These are phyloP conservation scores for Populus tremula DNA, from an alignment of 345 rosid species.

Conservation along the genomic window DNA sequence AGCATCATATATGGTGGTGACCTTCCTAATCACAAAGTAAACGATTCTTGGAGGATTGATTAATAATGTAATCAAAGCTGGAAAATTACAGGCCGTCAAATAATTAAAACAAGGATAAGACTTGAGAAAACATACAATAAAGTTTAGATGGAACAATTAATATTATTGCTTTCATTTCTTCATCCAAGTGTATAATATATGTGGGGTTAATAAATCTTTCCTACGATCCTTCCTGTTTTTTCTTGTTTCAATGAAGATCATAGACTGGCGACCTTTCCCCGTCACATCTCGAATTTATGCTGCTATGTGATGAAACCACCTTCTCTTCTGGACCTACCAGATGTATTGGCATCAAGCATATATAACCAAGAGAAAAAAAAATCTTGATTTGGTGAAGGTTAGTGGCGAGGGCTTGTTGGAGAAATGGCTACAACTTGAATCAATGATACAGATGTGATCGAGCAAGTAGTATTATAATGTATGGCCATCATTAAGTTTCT, in stretches of 20 bases:
- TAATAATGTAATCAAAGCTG: neutral
- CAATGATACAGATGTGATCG: constrained; percentile 19
- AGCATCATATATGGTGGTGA: too few species aligned
- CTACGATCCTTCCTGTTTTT: constrained; percentile 1
- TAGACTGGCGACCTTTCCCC: constrained; percentile 5
- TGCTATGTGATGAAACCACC: constrained; percentile 30
- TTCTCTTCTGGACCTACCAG: constrained; percentile 26
- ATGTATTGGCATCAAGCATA: constrained; percentile 20
- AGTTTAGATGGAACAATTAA: neutral
- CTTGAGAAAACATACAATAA: neutral
- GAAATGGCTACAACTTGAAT: constrained; percentile 17
- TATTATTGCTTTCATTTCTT: neutral
- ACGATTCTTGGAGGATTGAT: neutral
- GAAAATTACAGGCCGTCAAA: neutral
- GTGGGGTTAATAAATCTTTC: constrained; percentile 33
- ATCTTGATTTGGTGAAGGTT: constrained; percentile 19
- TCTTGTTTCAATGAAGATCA: constrained; percentile 15
- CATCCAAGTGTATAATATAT: neutral
- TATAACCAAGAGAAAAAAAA: neutral
- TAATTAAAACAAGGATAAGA: too few species aligned
- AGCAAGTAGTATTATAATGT: constrained; percentile 5
- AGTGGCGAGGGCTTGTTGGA: constrained; percentile 22
- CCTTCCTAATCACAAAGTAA: too few species aligned
- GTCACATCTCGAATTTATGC: neutral
- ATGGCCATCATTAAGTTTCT: constrained; percentile 28